phyloP scores from a whole-genome alignment of 2,329 filamentous ascomycete genomes.

The Penicillium sp. region DNA sequence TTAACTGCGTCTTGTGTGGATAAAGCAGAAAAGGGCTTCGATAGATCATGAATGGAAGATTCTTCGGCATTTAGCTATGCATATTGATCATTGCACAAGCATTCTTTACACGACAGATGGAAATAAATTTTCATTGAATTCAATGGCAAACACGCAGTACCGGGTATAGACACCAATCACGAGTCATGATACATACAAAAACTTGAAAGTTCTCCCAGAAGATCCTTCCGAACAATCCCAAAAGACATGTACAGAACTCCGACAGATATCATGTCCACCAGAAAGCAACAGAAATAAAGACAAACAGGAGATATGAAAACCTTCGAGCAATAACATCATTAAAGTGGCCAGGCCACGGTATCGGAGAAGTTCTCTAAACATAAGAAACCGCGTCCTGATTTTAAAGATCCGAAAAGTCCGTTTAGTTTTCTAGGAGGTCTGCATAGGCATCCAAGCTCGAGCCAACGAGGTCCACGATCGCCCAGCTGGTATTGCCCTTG shows the following conservation, averaged over 20 bases:
- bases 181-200: constrained; percentile 23
- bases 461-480: constrained; percentile 49
- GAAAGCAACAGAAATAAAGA: constrained; percentile 8
- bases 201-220: constrained; percentile 4
- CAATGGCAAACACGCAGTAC: constrained; percentile 6
- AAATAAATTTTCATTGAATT: neutral
- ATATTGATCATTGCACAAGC: too few species aligned
- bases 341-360: constrained; percentile 7
- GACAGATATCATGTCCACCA: constrained; percentile 25
- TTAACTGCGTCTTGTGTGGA: too few species aligned
- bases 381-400: neutral
- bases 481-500: constrained; percentile 51
- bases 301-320: neutral
- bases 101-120: neutral
- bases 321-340: constrained; percentile 17
- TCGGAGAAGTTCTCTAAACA: neutral
- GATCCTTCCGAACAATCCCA: neutral
- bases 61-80: too few species aligned
- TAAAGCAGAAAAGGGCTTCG: neutral
- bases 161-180: constrained; percentile 24
- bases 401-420: neutral
- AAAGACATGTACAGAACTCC: constrained; percentile 21
- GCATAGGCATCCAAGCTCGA: constrained; percentile 49
- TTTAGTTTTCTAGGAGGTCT: constrained; percentile 40
- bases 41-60: too few species aligned